These are phyloP conservation scores for Austroboletus festivus DNA, from an alignment of 768 basidiomycete genomes.

Conservation along the genomic window DNA sequence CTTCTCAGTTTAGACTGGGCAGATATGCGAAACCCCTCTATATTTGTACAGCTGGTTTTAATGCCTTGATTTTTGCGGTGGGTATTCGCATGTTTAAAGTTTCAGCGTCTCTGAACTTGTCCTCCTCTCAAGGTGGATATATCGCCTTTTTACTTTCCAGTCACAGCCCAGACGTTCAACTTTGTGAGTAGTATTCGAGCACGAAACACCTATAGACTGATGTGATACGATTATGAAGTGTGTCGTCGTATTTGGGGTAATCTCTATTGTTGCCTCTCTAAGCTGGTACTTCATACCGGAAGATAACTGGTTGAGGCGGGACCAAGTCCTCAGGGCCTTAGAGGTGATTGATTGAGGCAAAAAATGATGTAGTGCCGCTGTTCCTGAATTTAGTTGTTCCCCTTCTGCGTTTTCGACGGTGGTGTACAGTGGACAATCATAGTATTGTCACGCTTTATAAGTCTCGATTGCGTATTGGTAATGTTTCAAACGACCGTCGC, in stretches of 20 bases:
- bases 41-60: constrained; percentile 64
- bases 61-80: constrained; percentile 69
- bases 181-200: constrained; percentile 53
- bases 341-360: constrained; percentile 19
- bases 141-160: constrained; percentile 87
- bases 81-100: constrained; percentile 27
- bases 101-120: constrained; percentile 4
- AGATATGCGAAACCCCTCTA: constrained; percentile 67
- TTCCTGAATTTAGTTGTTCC: no score
- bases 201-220: no score
- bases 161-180: constrained; percentile 74
- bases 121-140: constrained; percentile 56
- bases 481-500: no score
- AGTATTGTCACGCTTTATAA: no score
- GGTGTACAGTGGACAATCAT: no score
- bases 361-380: no score
- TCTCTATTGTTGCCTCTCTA: constrained; percentile 73
- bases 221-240: constrained; percentile 47
- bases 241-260: constrained; percentile 71
- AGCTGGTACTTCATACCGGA: constrained; percentile 80
- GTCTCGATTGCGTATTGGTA: no score
- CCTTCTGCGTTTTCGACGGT: no score
- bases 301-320: constrained; percentile 74
- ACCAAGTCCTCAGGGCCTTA: constrained; percentile 55
- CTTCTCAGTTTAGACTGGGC: constrained; percentile 72